Percentiles rank a stretch among this genome's conserved stretches.
These are phyloP conservation scores for Botrytis medusae DNA, from an alignment of 2,329 filamentous ascomycete genomes.

Conservation along the genomic window DNA sequence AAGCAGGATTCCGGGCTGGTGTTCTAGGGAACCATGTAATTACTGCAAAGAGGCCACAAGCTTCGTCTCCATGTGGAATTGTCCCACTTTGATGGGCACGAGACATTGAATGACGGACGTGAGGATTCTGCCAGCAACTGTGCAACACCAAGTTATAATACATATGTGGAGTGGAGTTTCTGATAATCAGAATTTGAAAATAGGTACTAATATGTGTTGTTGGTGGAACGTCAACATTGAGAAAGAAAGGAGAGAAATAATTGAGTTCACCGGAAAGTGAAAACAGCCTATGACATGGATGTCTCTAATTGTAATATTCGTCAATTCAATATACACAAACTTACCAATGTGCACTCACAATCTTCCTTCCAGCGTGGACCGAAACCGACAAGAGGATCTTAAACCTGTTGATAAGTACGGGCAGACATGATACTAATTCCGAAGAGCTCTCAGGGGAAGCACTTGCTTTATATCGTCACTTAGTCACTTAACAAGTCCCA, in stretches of 20 bases:
- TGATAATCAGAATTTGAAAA: too few relatives aligned
- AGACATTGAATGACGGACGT: background rate
- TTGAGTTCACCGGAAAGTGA: too few relatives aligned
- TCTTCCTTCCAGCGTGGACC: background rate
- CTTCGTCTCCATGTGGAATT: background rate
- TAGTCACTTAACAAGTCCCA: background rate
- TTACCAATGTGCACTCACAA: too few relatives aligned
- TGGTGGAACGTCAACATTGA: too few relatives aligned
- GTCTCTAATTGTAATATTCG: too few relatives aligned
- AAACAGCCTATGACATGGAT: too few relatives aligned
- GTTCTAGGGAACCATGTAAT: constrained; percentile 56
- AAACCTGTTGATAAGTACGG: background rate
- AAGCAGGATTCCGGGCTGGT: constrained; percentile 50
- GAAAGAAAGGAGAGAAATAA: too few relatives aligned
- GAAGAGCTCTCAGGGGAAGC: background rate
- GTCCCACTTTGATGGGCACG: background rate
- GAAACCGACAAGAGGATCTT: background rate
- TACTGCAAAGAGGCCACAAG: constrained; percentile 20
- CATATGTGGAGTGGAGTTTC: background rate
- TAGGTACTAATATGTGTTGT: background rate
- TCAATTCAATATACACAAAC: too few relatives aligned
- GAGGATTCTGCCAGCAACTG: background rate
- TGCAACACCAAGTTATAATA: background rate
- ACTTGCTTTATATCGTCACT: background rate
- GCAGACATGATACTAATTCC: background rate